A percentile compares a stretch with the other conserved stretches of the same genome.
Conservation (phyloP, 805 yeast species). For the Saturnispora galanensis region DNA sequence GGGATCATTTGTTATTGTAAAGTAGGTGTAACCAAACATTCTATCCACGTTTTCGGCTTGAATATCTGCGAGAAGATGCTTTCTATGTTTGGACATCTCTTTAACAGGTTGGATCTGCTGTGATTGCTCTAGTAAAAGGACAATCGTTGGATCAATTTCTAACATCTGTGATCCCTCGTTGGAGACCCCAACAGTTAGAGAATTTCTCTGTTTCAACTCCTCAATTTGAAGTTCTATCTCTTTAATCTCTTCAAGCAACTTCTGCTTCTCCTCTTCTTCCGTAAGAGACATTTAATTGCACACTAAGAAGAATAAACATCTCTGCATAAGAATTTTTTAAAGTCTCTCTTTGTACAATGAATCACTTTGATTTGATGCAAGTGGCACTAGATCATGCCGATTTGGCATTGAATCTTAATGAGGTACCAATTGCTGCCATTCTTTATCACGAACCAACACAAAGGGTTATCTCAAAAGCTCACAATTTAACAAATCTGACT, state of each 20-base stretch:
- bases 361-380: conserved; percentile 36
- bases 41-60: conserved; percentile 38
- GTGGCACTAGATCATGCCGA: conserved; percentile 48
- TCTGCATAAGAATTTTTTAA: neutral
- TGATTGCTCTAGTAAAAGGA: neutral
- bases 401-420: conserved; percentile 53
- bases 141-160: conserved; percentile 1
- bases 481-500: conserved; percentile 78
- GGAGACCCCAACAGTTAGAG: neutral
- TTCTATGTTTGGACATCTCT: conserved; percentile 4
- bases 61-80: conserved; percentile 15
- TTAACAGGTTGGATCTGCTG: neutral
- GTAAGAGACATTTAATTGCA: neutral
- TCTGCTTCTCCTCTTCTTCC: conserved; percentile 8
- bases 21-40: conserved; percentile 41
- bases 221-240: conserved; percentile 11
- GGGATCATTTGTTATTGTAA: conserved; percentile 31
- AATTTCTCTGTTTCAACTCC: conserved; percentile 4
- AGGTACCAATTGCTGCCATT: conserved; percentile 81
- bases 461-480: conserved; percentile 60
- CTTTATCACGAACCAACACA: conserved; percentile 36
- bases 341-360: neutral
- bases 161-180: neutral
- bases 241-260: conserved; percentile 13
- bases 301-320: neutral